Base-by-base conservation (phyloP, 1,139 yeast species). In the Saccharomyces hybrid region DNA sequence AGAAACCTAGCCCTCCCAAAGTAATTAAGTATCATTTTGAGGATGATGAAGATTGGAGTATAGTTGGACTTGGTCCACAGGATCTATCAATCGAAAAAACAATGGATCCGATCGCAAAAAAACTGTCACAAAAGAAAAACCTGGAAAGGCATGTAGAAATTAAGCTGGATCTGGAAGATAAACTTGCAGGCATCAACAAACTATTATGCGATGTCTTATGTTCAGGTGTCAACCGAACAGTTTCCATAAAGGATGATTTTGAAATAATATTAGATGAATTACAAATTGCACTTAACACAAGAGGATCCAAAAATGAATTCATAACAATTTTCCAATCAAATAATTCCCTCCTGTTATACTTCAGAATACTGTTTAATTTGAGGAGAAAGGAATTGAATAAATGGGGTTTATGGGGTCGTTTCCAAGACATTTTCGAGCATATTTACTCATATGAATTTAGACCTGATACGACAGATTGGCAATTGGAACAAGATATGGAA, bases 61-160 rank as follows among this genome's bases (percentile, higher is more conserved):
- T 65, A 5, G 68, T 67, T 2, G 71, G 71, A 1, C 50, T 65
- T 54, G 71, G 71, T 4, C 69, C 70, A 6, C 71, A 68, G 54
- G 69, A 68, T 53, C 50, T 59, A n/a, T 55, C 63, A 3, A 50
- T 66, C 1, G 55, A 59, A 16, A 49, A 59, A 7, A 28, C 54
- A 26, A 50, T 57, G 2, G 65, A 63, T 54, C 55, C 67, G 1
- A 47, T 66, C 8, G 66, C 64, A 4, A 60, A 61, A 38, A 66
- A 63, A 56, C 55, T 66, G 20, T 55, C 68, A 2, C 65, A 64
- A 38, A 67, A 63, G 56, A 62, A 60, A 50, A 65, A 66, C 41
- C 26, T 61, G 20, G 69, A 67, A 14, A 54, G 55, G 16, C 71
- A 68, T 57, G 53, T 57, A 16, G 70, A 68, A 41, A 50, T 55